Conservation (phyloP, 495 filamentous ascomycete genomes). For the Hypoxylon fuscum region DNA sequence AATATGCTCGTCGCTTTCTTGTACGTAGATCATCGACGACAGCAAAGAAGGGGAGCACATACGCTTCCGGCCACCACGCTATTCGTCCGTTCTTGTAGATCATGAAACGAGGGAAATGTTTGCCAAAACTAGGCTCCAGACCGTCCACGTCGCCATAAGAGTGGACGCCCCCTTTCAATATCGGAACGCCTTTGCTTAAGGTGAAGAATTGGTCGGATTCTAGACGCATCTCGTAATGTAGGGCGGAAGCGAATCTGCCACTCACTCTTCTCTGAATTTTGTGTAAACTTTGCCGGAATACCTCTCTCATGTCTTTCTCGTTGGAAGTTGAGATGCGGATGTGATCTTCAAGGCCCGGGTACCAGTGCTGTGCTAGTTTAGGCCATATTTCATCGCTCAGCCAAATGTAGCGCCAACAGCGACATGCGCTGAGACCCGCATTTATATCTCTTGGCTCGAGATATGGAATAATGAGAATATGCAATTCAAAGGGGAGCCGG, state of each 20-base stretch:
- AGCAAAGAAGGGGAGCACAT: constrained; percentile 41
- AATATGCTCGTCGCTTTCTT: constrained; percentile 36
- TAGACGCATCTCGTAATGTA: constrained; percentile 40
- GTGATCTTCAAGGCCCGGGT: constrained; percentile 33
- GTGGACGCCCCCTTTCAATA: constrained; percentile 40
- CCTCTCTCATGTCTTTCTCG: constrained; percentile 27
- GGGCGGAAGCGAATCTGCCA: constrained; percentile 37
- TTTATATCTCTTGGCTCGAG: constrained; percentile 39
- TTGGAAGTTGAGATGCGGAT: constrained; percentile 22
- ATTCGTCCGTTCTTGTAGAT: constrained; percentile 41
- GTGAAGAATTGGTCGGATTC: constrained; percentile 40
- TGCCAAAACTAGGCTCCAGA: constrained; percentile 22
- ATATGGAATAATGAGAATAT: constrained; percentile 32
- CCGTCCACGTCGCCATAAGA: constrained; percentile 37
- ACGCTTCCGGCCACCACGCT: constrained; percentile 44
- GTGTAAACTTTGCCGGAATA: constrained; percentile 35
- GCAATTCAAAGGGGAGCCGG: constrained; percentile 44
- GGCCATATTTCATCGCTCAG: constrained; percentile 46
- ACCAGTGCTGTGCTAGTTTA: constrained; percentile 39
- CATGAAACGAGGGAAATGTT: constrained; percentile 42
- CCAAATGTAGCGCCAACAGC: constrained; percentile 37
- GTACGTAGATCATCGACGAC: constrained; percentile 44
- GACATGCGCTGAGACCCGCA: constrained; percentile 32
- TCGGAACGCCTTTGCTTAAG: constrained; percentile 33
- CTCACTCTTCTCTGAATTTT: constrained; percentile 34